Evolutionary conservation across 352 stramenopile genomes (phyloP), one percentile per base, ranked within the genome.

Genomic region (Globisporangium acanthophoron): DNA sequence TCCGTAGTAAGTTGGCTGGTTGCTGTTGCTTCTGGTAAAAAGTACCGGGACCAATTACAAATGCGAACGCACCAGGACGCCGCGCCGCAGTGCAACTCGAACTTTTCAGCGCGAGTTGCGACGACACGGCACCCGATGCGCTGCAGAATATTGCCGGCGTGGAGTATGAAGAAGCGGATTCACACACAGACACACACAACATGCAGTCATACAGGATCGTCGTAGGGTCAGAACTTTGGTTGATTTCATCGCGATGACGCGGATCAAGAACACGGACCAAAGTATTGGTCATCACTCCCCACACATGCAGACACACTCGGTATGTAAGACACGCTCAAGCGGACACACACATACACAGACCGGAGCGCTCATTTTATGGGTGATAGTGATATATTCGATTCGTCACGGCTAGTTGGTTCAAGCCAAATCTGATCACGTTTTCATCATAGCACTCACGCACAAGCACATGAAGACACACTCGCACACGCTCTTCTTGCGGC

Each of bases 211-310:
- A 24, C 41, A 47, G 15, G 44, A 44, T 3, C 41, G 44, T 51
- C 21, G 56, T 70, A 66, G 84, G 79, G 80, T 94, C 80, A 91
- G 80, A 67, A 83, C 85, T 92, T 94, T 94, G 85, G 71, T 69
- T 66, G 60, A 92, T 86, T 90, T 94, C 85, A 94, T 94, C 85
- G 82, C 81, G 79, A 94, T 92, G 59, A 94, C 79, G 81, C 82
- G 83, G 62, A 94, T 94, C 85, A 90, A 87, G 67, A 94, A 94
- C 85, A 94, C 85, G 85, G 85, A 94, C 85, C 85, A 94, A 94
- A 92, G 85, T 92, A 92, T 84, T 80, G 71, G 78, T 90, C 82
- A 84, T 94, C 85, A 88, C 64, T 71, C 78, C 78, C 77, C 62
- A 67, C 58, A 53, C 45, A 8, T 21, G 61, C 29, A 24, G 24